Percentiles rank a stretch among this genome's conserved stretches.
Evolutionary conservation across 225 moss, liverwort and hornwort genomes (phyloP).

Genomic region (Sphagnum tenellum): DNA sequence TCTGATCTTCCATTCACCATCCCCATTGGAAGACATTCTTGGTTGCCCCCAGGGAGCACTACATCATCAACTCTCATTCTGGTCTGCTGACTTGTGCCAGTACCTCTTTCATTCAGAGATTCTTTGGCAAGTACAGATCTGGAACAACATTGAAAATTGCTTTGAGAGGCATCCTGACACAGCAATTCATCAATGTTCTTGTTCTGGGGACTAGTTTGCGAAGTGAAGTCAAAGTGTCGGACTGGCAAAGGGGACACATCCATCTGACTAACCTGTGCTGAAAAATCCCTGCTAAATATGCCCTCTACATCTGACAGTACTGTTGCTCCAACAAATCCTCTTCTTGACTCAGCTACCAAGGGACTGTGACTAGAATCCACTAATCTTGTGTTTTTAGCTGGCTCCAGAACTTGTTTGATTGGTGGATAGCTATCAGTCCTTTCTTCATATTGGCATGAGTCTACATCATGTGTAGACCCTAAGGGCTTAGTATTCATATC

Average conservation of each 20-base stretch:
- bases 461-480: constrained; percentile 14
- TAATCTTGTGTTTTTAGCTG: background rate
- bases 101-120: constrained; percentile 12
- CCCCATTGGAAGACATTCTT: constrained; percentile 8
- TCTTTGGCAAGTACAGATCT: constrained; percentile 6
- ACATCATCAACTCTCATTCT: constrained; percentile 6
- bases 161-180: constrained; percentile 5
- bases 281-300: constrained; percentile 17
- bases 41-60: constrained; percentile 7
- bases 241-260: constrained; percentile 81
- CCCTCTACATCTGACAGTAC: constrained; percentile 11
- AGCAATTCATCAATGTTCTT: constrained; percentile 7
- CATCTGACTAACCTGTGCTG: constrained; percentile 41
- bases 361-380: background rate
- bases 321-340: constrained; percentile 5
- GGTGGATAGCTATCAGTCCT: background rate
- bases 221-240: constrained; percentile 78
- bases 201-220: constrained; percentile 24
- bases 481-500: constrained; percentile 10
- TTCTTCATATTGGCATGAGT: constrained; percentile 7
- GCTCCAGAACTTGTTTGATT: too few species aligned
- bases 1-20: constrained; percentile 5
- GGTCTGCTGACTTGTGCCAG: constrained; percentile 9
- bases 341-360: too few species aligned
- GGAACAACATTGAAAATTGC: background rate